Conservation (phyloP, 345 rosid species). For the Hibiscus trionum region DNA sequence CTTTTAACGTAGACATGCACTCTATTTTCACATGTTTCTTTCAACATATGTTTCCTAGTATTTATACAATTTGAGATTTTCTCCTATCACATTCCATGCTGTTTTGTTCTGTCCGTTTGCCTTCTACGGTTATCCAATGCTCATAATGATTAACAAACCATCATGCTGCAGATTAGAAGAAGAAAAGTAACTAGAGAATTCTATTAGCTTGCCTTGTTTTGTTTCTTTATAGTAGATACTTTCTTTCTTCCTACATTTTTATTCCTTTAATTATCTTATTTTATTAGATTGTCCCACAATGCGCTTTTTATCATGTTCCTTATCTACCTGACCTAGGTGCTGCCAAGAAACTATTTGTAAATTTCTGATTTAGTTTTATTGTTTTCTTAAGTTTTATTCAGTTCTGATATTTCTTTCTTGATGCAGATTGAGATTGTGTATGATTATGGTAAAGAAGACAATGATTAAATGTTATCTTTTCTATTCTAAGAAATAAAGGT, state of each 20-base stretch:
- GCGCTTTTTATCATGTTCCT: background rate
- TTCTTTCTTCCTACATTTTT: background rate
- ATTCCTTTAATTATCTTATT: background rate
- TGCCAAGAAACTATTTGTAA: background rate
- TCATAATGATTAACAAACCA: too few relatives aligned
- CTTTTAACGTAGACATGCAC: too few relatives aligned
- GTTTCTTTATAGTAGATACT: background rate
- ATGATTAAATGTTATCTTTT: conserved; percentile 16
- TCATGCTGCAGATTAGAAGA: background rate
- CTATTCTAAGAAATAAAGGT: conserved; percentile 44
- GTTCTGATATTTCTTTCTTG: conserved; percentile 13
- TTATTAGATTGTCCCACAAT: background rate
- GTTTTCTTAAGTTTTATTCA: background rate
- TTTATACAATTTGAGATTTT: too few relatives aligned
- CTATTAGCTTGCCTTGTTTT: background rate
- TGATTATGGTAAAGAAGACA: conserved; percentile 77
- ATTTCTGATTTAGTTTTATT: background rate
- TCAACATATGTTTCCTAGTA: too few relatives aligned
- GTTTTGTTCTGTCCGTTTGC: too few relatives aligned
- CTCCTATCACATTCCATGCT: too few relatives aligned
- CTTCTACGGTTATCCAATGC: too few relatives aligned
- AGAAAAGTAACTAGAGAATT: background rate
- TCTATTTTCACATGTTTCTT: too few relatives aligned
- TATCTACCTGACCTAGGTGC: background rate
- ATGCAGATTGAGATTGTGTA: conserved; percentile 89